Conservation (phyloP, 1,284 basidiomycete species). For the Naganishia sp. region DNA sequence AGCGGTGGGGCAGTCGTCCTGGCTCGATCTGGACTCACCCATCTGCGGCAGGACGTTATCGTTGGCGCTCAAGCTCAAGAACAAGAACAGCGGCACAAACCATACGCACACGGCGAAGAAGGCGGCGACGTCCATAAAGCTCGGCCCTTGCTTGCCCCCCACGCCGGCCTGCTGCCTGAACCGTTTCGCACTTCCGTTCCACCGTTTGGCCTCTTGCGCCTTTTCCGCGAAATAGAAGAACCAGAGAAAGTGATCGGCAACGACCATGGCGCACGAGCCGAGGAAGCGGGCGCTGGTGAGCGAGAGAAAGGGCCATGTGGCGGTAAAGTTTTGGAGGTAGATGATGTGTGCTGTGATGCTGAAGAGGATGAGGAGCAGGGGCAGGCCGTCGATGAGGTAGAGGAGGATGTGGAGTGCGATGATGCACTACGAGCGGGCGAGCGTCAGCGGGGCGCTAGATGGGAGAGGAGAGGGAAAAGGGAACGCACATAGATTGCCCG, state of each 20-base stretch:
- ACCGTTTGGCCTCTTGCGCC: constrained; percentile 59
- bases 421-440: constrained; percentile 62
- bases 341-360: constrained; percentile 79
- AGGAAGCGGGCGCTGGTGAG: constrained; percentile 79
- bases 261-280: constrained; percentile 75
- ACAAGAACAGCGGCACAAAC: constrained; percentile 86
- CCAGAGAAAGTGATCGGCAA: constrained; percentile 88
- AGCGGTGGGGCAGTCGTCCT: too few relatives aligned
- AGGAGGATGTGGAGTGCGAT: constrained; percentile 75
- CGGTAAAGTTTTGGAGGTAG: constrained; percentile 87
- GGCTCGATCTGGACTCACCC: constrained; percentile 44
- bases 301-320: constrained; percentile 84
- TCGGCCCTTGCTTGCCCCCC: constrained; percentile 54
- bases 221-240: constrained; percentile 83
- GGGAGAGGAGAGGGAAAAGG: not conserved
- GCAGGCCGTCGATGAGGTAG: constrained; percentile 75
- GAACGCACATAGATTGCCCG: constrained; percentile 77
- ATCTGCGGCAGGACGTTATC: constrained; percentile 81
- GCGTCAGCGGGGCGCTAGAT: not conserved
- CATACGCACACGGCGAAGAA: constrained; percentile 93
- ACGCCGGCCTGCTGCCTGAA: constrained; percentile 1
- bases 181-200: constrained; percentile 37
- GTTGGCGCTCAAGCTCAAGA: constrained; percentile 89
- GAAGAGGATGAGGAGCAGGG: constrained; percentile 70
- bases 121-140: constrained; percentile 84